These are phyloP conservation scores for Colletotrichum viniferum DNA, from an alignment of 2,329 filamentous ascomycete genomes.

Conservation along the genomic window DNA sequence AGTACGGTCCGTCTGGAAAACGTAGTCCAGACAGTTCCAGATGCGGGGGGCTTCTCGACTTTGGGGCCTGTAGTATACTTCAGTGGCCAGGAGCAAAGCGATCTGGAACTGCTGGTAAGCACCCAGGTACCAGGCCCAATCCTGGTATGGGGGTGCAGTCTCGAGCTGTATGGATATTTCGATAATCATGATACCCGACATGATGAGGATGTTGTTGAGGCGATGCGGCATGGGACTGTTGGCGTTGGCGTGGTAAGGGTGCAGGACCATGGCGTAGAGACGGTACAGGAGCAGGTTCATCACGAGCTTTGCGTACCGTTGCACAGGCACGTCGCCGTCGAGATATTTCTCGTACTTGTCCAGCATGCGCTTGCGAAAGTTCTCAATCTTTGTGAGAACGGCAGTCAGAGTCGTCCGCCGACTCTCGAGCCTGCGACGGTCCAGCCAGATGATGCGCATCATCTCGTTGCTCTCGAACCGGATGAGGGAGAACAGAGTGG, in stretches of 20 bases:
- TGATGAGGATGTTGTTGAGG: conserved; percentile 66
- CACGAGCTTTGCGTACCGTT: conserved; percentile 66
- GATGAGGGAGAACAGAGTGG: conserved; percentile 70
- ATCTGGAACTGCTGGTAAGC: conserved; percentile 76
- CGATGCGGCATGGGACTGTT: conserved; percentile 59
- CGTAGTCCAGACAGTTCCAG: conserved; percentile 74
- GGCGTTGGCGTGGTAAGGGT: conserved; percentile 64
- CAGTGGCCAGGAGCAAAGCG: conserved; percentile 70
- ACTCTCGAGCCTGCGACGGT: conserved; percentile 67
- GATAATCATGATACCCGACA: conserved; percentile 58
- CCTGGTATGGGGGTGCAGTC: conserved; percentile 47
- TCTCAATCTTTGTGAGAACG: conserved; percentile 71
- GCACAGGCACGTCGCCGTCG: conserved; percentile 62
- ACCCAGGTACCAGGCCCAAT: conserved; percentile 74
- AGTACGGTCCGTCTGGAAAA: conserved; percentile 65
- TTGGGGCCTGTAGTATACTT: conserved; percentile 65
- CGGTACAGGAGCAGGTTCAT: conserved; percentile 68
- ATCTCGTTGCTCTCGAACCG: conserved; percentile 77
- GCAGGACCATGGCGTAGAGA: conserved; percentile 69
- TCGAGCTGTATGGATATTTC: conserved; percentile 53
- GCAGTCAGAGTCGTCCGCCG: conserved; percentile 66
- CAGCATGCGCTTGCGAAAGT: conserved; percentile 67
- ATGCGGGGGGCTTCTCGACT: conserved; percentile 67
- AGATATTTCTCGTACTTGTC: conserved; percentile 70
- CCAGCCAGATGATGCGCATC: conserved; percentile 72